These are phyloP conservation scores for Fusarium nelsonii DNA, from an alignment of 2,329 filamentous ascomycete genomes.

Conservation along the genomic window DNA sequence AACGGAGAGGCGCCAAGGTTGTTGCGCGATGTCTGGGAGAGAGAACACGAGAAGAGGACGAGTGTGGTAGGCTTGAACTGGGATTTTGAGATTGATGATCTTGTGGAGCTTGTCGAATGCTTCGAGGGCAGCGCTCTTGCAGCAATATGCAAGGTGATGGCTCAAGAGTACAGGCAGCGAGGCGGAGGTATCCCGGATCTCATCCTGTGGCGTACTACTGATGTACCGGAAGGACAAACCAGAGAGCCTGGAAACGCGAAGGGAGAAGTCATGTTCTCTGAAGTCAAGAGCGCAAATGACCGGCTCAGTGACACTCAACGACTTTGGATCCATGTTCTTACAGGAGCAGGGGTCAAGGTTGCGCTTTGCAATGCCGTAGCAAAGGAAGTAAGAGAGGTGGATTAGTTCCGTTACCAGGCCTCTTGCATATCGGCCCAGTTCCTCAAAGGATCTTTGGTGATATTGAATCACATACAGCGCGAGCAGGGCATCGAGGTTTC, in stretches of 20 bases:
- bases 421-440: slow-evolving; percentile 18
- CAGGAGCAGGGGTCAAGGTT: slow-evolving; percentile 84
- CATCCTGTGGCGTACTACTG: slow-evolving; percentile 78
- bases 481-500: slow-evolving; percentile 23
- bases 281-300: slow-evolving; percentile 90
- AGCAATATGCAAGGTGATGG: slow-evolving; percentile 90
- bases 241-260: slow-evolving; percentile 53
- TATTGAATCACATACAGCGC: slow-evolving; percentile 33
- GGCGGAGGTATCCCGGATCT: slow-evolving; percentile 93
- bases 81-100: slow-evolving; percentile 83
- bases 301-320: slow-evolving; percentile 94
- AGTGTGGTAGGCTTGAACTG: slow-evolving; percentile 94
- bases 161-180: slow-evolving; percentile 90
- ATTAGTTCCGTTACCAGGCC: slow-evolving; percentile 46
- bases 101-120: slow-evolving; percentile 81
- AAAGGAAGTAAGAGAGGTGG: slow-evolving; percentile 61
- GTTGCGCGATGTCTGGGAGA: slow-evolving; percentile 75
- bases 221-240: slow-evolving; percentile 48
- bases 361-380: slow-evolving; percentile 79
- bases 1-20: slow-evolving; percentile 81
- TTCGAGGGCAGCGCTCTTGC: slow-evolving; percentile 86
- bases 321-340: slow-evolving; percentile 95
- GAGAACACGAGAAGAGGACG: slow-evolving; percentile 77
- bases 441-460: slow-evolving; percentile 14
- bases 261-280: slow-evolving; percentile 78